Evolutionary conservation across 306 rosid species (phyloP), one percentile per base, ranked within the genome.

Genomic region (Bauhinia variegata): DNA sequence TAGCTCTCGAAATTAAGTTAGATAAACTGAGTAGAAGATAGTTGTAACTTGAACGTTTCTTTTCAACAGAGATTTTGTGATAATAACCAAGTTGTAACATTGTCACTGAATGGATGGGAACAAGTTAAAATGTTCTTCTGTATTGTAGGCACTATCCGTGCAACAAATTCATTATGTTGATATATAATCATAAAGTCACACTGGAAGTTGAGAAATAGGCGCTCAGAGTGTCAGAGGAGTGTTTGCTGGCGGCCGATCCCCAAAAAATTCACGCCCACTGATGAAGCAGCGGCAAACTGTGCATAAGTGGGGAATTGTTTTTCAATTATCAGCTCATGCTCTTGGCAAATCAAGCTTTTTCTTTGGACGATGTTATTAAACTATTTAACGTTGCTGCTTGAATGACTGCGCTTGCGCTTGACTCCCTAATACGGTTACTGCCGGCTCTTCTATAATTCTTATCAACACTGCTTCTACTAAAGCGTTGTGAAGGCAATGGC

Each of bases 371-470:
- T 50, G 89, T 58, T 63, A 87, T 77, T 70, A 92, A 78, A 81
- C 81, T 91, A 63, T 89, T 88, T 77, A 89, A 68, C 6, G 98
- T 84, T 53, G 98, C 67, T 2, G 96, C 86, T 60, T 86, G 96
- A 74, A 92, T 83, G 65, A 84, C 85, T 4, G 93, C 88, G 74
- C 87, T 82, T 10, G 95, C 96, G 80, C 68, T 87, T 41, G 93
- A 54, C 15, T 87, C 98, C 82, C 88, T 83, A 32, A 13, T 13
- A 18, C 93, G 91, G 30, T 46, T 62, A 73, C 84, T 66, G 66
- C 78, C 78, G 0, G 93, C n/a, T n/a, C n/a, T n/a, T n/a, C n/a
- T n/a, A 39, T 64, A 87, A 76, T 34, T 89, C 76, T 85, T 82
- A 48, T 87, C 98, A 19, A 51, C 63, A 15, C 84, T 83, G 65